A percentile compares a stretch with the other conserved stretches of the same genome.
phyloP scores from a whole-genome alignment of 2,329 filamentous ascomycete genomes.

The Pseudogymnoascus sp. region DNA sequence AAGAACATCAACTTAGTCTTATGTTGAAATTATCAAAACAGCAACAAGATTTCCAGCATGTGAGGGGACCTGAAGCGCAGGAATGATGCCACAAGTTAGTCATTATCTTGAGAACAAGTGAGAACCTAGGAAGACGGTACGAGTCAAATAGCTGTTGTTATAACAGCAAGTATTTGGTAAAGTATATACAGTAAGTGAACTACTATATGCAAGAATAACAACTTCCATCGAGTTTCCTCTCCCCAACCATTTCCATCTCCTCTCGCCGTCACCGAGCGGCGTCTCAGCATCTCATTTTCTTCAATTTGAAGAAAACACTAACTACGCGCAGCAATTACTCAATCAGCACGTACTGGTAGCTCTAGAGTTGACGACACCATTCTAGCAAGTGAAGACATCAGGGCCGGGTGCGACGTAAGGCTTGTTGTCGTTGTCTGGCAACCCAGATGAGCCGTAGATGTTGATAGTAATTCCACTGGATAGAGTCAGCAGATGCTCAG shows the following conservation, averaged over 20 bases:
- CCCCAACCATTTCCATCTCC: neutral
- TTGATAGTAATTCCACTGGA: constrained; percentile 26
- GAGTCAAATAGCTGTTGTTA: neutral
- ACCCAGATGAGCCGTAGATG: constrained; percentile 31
- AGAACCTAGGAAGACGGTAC: neutral
- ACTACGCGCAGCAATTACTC: neutral
- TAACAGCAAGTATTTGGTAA: neutral
- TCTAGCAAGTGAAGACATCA: constrained; percentile 25
- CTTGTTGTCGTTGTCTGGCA: constrained; percentile 30
- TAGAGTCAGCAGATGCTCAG: constrained; percentile 14
- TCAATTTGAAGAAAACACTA: neutral
- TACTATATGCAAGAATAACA: constrained; percentile 7
- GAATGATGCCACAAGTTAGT: neutral
- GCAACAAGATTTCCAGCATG: neutral
- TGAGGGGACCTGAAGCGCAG: neutral
- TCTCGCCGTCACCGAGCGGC: neutral
- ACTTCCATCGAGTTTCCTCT: neutral
- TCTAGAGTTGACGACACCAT: neutral
- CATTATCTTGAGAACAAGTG: neutral
- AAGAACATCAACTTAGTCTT: neutral
- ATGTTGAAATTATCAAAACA: constrained; percentile 1
- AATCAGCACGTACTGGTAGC: no score
- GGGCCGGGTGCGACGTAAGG: constrained; percentile 36
- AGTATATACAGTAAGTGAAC: constrained; percentile 6
- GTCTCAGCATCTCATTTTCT: neutral